A percentile compares a stretch with the other conserved stretches of the same genome.
phyloP scores from a whole-genome alignment of 257 asterid species.

The Fraxinus excelsior region DNA sequence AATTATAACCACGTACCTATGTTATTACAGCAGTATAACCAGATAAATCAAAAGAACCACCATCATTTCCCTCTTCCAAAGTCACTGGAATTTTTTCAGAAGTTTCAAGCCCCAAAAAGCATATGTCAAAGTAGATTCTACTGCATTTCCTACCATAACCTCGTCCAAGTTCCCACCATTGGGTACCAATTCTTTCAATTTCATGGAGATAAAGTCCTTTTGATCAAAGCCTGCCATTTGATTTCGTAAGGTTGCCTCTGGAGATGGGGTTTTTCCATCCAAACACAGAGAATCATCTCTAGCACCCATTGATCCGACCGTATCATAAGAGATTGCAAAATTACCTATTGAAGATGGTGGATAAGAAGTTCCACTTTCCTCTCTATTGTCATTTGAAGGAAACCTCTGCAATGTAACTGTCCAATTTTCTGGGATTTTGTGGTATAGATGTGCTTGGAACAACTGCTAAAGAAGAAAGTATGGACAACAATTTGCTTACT shows the following conservation, averaged over 20 bases:
- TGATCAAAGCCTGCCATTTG: conserved; percentile 37
- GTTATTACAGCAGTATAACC: conserved; percentile 43
- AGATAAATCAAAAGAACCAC: conserved; percentile 34
- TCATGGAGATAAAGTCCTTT: conserved; percentile 46
- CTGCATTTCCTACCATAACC: conserved; percentile 24
- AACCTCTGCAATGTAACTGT: conserved; percentile 10
- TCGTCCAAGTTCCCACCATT: conserved; percentile 26
- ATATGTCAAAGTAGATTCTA: conserved; percentile 36
- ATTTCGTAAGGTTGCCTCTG: conserved; percentile 30
- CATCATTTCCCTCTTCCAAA: conserved; percentile 34
- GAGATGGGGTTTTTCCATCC: conserved; percentile 34
- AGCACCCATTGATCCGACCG: conserved; percentile 35
- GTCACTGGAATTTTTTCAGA: conserved; percentile 31
- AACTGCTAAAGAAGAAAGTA: conserved; percentile 47
- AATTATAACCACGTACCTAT: conserved; percentile 44
- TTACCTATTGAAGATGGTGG: conserved; percentile 30
- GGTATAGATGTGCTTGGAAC: conserved; percentile 42
- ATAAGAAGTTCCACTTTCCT: conserved; percentile 36
- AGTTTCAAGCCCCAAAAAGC: conserved; percentile 37
- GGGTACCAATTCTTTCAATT: conserved; percentile 57
- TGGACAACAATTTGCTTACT: conserved; percentile 59
- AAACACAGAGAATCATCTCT: conserved; percentile 32
- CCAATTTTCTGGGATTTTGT: conserved; percentile 31
- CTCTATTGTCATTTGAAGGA: conserved; percentile 35
- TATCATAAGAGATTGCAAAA: conserved; percentile 32